These are phyloP conservation scores for Bryoerythrophyllum caledonicum DNA, from an alignment of 225 moss, liverwort and hornwort genomes.

Conservation along the genomic window DNA sequence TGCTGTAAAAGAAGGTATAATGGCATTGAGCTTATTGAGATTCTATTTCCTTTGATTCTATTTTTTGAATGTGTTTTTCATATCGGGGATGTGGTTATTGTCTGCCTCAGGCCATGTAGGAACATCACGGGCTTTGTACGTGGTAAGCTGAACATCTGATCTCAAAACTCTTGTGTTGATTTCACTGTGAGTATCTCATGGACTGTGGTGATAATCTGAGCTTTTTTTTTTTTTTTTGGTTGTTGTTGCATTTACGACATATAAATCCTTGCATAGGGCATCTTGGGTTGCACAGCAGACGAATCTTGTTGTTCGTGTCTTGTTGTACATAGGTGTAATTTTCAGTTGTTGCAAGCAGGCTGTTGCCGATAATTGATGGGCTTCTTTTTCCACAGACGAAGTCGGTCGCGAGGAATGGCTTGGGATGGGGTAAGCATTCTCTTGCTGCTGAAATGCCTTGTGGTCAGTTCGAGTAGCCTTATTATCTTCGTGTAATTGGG, in stretches of 20 bases:
- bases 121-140: constrained; percentile 76
- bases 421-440: constrained; percentile 89
- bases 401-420: constrained; percentile 94
- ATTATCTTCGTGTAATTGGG: background rate
- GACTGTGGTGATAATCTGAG: background rate
- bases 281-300: constrained; percentile 22
- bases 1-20: constrained; percentile 91
- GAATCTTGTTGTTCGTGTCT: constrained; percentile 21
- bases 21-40: constrained; percentile 6
- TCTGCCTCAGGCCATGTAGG: constrained; percentile 83
- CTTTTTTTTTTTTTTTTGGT: background rate
- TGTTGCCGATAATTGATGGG: constrained; percentile 63
- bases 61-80: background rate
- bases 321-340: constrained; percentile 65
- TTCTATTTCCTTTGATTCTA: constrained; percentile 5
- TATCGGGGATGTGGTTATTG: constrained; percentile 22
- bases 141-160: constrained; percentile 62
- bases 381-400: constrained; percentile 88
- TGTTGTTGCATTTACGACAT: background rate
- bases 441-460: constrained; percentile 17
- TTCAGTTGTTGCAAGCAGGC: constrained; percentile 72
- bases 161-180: background rate
- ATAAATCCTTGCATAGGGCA: constrained; percentile 8
- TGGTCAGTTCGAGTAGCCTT: constrained; percentile 17
- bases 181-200: background rate